Conservation (phyloP, 2,329 filamentous ascomycete genomes). For the Graphiopsis chlorocephala region DNA sequence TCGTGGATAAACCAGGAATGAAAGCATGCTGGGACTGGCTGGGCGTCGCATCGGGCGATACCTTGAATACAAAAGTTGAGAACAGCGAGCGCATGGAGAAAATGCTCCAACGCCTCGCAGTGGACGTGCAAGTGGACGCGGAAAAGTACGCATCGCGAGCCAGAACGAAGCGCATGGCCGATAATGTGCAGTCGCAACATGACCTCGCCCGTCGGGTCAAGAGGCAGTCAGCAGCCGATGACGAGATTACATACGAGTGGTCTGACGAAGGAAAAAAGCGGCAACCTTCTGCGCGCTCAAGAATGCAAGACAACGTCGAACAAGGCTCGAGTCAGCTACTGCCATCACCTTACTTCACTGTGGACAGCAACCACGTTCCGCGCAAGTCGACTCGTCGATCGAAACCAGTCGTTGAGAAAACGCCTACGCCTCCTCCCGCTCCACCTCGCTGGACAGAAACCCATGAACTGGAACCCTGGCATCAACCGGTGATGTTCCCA, state of each 20-base stretch:
- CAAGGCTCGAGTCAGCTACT: not conserved
- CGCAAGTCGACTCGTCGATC: constrained; percentile 22
- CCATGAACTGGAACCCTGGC: constrained; percentile 28
- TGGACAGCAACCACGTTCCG: not conserved
- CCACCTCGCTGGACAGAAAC: constrained; percentile 25
- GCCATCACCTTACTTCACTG: not conserved
- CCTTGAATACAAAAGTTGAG: not conserved
- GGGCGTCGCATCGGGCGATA: not conserved
- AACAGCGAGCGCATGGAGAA: not conserved
- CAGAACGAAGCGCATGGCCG: not conserved
- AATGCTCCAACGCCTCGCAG: not conserved
- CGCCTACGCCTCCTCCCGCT: constrained; percentile 16
- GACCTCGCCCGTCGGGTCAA: not conserved
- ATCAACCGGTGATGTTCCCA: constrained; percentile 59
- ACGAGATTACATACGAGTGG: not conserved
- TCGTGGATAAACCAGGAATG: not conserved
- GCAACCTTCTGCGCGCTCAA: not conserved
- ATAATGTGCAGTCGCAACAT: not conserved
- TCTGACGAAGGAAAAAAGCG: not conserved
- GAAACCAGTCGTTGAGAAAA: constrained; percentile 16
- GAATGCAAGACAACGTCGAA: not conserved
- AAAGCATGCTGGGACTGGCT: not conserved
- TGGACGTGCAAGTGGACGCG: not conserved
- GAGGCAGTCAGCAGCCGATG: not conserved
- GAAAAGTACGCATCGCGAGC: not conserved